Evolutionary conservation across 2,329 filamentous ascomycete genomes (phyloP).

Genomic region (Nothophoma quercina): DNA sequence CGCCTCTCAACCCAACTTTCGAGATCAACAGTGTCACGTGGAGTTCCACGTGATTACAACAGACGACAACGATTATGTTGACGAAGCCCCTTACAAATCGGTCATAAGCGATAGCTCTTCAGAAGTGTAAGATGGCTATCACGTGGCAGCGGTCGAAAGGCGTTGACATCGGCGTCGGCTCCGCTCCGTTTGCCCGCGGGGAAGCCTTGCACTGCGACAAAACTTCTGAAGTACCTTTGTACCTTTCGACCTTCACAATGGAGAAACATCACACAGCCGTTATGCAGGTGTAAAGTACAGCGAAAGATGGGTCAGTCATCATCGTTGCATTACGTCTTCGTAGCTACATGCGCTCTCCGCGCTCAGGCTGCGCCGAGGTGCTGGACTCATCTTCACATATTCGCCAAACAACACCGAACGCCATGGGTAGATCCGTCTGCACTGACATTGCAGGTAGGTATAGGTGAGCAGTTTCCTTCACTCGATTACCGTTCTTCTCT

Average conservation of each 20-base stretch:
- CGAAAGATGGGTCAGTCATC: too few relatives aligned
- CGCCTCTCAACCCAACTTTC: too few relatives aligned
- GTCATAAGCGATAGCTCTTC: too few relatives aligned
- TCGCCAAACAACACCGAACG: conserved; percentile 8
- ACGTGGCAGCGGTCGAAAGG: not conserved
- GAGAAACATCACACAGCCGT: too few relatives aligned
- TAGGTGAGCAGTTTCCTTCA: not conserved
- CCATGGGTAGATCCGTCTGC: conserved; percentile 7
- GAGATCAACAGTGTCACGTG: too few relatives aligned
- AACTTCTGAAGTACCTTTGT: not conserved
- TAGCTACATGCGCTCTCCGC: not conserved
- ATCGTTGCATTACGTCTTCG: not conserved
- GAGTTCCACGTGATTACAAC: too few relatives aligned
- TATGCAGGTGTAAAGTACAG: too few relatives aligned
- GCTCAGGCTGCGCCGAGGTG: too few relatives aligned
- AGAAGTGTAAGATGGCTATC: not conserved
- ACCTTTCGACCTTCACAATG: not conserved
- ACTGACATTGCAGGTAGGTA: not conserved
- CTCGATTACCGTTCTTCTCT: not conserved
- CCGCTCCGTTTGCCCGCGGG: conserved; percentile 10
- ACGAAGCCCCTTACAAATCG: too few relatives aligned
- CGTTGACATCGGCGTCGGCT: not conserved
- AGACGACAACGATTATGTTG: too few relatives aligned
- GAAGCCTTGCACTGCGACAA: not conserved
- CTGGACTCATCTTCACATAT: not conserved